These are phyloP conservation scores for Camellia lanceoleosa DNA, from an alignment of 148 eudicot species.

Conservation along the genomic window DNA sequence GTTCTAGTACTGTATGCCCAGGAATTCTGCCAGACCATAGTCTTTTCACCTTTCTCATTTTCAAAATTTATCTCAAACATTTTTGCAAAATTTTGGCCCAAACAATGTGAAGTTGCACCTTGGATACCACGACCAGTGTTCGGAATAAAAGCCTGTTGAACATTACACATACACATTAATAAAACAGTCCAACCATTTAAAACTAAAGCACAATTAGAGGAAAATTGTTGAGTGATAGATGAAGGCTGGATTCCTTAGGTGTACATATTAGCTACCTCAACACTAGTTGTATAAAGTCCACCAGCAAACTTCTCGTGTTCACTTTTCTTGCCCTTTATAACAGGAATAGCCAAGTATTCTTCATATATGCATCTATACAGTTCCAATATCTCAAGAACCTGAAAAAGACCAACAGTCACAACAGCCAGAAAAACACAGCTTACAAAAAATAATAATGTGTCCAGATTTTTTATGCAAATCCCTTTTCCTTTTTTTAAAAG, in stretches of 20 bases:
- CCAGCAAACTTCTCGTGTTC: constrained; percentile 98
- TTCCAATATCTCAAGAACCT: constrained; percentile 75
- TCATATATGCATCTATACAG: constrained; percentile 85
- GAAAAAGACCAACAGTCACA: constrained; percentile 9
- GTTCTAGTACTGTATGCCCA: constrained; percentile 98
- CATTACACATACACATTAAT: background rate
- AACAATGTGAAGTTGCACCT: constrained; percentile 98
- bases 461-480: background rate
- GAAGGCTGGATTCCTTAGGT: background rate
- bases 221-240: constrained; percentile 3
- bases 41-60: constrained; percentile 85
- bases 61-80: constrained; percentile 98
- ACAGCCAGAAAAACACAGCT: constrained; percentile 9
- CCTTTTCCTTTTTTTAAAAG: no score
- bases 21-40: constrained; percentile 95
- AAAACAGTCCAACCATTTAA: background rate
- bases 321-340: constrained; percentile 88
- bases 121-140: constrained; percentile 93
- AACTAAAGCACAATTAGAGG: background rate
- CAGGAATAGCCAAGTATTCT: constrained; percentile 93
- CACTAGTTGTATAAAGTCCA: constrained; percentile 92
- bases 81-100: constrained; percentile 97
- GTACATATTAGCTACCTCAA: constrained; percentile 46
- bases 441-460: background rate
- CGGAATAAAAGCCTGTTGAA: constrained; percentile 87